Evolutionary conservation across 352 stramenopile genomes (phyloP).

Genomic region (Phytophthora sp.): DNA sequence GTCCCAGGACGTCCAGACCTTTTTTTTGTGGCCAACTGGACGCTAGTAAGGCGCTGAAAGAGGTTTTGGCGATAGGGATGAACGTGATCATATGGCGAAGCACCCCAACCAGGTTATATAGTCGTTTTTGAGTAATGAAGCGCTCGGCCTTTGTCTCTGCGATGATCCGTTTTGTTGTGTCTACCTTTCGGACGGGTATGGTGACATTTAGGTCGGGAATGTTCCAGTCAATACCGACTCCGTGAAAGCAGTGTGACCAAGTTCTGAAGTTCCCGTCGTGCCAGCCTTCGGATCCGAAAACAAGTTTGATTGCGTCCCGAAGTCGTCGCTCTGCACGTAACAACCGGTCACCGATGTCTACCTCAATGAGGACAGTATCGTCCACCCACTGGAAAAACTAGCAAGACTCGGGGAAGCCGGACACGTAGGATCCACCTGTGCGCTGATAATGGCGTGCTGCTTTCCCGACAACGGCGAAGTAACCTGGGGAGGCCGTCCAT

Average conservation of each 20-base stretch:
- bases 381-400: not conserved
- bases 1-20: not conserved
- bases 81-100: not conserved
- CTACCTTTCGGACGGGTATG: not conserved
- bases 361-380: not conserved
- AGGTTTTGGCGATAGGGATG: not conserved
- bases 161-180: not conserved
- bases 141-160: not conserved
- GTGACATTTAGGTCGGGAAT: not conserved
- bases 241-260: not conserved
- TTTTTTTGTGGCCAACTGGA: not conserved
- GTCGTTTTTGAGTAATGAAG: not conserved
- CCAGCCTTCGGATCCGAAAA: not conserved
- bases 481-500: not conserved
- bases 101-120: not conserved
- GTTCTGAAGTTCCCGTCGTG: not conserved
- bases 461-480: not conserved
- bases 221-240: not conserved
- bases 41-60: not conserved
- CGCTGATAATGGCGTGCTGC: not conserved
- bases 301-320: not conserved
- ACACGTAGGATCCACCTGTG: not conserved
- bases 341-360: not conserved
- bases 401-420: not conserved
- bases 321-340: not conserved